These are phyloP conservation scores for Talaromyces sp. DNA, from an alignment of 2,329 filamentous ascomycete genomes.

Conservation along the genomic window DNA sequence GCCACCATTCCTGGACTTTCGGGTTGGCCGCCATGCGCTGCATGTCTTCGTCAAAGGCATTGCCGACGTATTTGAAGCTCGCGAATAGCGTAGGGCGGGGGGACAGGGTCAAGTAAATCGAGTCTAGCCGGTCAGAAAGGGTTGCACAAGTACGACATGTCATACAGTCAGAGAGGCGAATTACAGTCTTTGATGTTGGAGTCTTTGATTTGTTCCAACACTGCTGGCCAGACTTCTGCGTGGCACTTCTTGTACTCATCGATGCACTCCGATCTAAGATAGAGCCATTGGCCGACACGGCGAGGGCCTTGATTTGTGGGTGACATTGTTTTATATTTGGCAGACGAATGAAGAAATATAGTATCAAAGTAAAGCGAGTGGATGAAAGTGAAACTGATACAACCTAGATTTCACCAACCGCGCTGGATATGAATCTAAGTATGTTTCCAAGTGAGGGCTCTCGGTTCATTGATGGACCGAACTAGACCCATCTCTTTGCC, in stretches of 20 bases:
- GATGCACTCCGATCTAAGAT: slow-evolving; percentile 64
- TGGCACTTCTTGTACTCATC: slow-evolving; percentile 72
- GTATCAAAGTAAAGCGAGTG: not conserved
- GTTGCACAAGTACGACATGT: not conserved
- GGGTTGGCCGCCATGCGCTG: slow-evolving; percentile 68
- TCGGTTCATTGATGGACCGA: slow-evolving; percentile 11
- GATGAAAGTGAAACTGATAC: not conserved
- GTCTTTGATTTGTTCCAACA: slow-evolving; percentile 70
- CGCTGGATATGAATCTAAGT: not conserved
- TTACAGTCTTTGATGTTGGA: slow-evolving; percentile 72
- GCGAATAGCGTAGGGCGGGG: slow-evolving; percentile 69
- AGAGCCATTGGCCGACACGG: slow-evolving; percentile 68
- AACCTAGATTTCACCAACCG: not conserved
- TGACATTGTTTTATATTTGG: not conserved
- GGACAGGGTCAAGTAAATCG: slow-evolving; percentile 59
- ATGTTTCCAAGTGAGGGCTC: not conserved
- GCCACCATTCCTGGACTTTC: slow-evolving; percentile 75
- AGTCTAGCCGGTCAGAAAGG: slow-evolving; percentile 50
- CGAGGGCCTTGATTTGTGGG: slow-evolving; percentile 22
- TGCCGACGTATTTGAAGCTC: slow-evolving; percentile 74
- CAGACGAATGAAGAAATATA: not conserved
- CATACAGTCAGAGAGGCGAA: slow-evolving; percentile 11
- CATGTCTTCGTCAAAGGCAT: slow-evolving; percentile 72
- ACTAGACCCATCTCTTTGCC: not conserved
- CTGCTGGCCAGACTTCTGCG: slow-evolving; percentile 72